phyloP scores from a whole-genome alignment of 352 stramenopile species.

The Phytophthora idaei region DNA sequence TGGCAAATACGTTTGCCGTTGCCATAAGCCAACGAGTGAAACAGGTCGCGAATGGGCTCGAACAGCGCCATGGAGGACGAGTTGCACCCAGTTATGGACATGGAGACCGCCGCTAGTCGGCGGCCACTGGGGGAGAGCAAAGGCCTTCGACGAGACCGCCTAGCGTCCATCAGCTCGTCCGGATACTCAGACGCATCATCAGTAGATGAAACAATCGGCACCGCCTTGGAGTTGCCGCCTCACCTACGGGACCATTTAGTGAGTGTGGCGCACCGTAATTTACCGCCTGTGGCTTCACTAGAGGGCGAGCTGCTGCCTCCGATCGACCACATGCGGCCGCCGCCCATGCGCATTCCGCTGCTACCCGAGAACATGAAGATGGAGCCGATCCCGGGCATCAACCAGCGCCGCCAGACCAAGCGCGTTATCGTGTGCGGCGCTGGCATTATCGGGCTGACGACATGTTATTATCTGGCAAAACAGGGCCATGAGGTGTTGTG shows the following conservation, averaged over 20 bases:
- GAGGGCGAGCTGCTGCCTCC: slow-evolving; percentile 66
- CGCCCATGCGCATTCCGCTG: slow-evolving; percentile 62
- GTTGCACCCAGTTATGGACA: slow-evolving; percentile 49
- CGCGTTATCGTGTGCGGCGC: slow-evolving; percentile 87
- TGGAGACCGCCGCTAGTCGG: slow-evolving; percentile 36
- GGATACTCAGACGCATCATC: slow-evolving; percentile 49
- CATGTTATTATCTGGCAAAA: slow-evolving; percentile 86
- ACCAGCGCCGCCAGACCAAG: slow-evolving; percentile 64
- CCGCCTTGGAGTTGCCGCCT: slow-evolving; percentile 51
- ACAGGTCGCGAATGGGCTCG: slow-evolving; percentile 40
- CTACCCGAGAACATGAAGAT: slow-evolving; percentile 73
- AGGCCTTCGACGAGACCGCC: slow-evolving; percentile 36
- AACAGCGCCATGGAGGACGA: slow-evolving; percentile 56
- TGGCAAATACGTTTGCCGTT: slow-evolving; percentile 8
- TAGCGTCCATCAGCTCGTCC: slow-evolving; percentile 45
- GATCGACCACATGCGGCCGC: slow-evolving; percentile 57
- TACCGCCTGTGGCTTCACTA: slow-evolving; percentile 31
- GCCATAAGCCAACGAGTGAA: not conserved
- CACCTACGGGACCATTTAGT: slow-evolving; percentile 70
- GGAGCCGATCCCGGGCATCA: slow-evolving; percentile 63
- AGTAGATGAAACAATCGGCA: slow-evolving; percentile 36
- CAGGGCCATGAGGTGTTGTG: slow-evolving; percentile 88
- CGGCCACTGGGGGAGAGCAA: slow-evolving; percentile 41
- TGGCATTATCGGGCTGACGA: slow-evolving; percentile 86
- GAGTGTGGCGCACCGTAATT: slow-evolving; percentile 39